These are phyloP conservation scores for Metschnikowia kunwiensis DNA, from an alignment of 805 yeast genomes.

Conservation along the genomic window DNA sequence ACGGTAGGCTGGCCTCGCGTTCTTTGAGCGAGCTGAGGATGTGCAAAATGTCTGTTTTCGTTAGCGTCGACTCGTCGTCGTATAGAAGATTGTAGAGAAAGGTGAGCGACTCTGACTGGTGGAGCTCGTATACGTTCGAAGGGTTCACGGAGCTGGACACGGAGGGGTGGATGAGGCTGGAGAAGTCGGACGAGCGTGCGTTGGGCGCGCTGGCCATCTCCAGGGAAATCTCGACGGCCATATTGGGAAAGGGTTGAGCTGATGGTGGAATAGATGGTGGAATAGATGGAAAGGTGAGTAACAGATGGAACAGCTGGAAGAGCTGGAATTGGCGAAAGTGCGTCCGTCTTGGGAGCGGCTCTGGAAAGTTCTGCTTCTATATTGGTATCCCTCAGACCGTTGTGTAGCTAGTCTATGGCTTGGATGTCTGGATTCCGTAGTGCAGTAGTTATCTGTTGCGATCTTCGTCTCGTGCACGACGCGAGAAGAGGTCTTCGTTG, in stretches of 20 bases:
- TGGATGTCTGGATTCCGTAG: no score
- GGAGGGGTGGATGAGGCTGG: constrained; percentile 6
- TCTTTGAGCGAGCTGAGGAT: constrained; percentile 35
- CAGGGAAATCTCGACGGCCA: constrained; percentile 18
- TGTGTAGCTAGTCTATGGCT: no score
- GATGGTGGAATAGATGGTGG: background rate
- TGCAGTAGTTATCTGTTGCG: no score
- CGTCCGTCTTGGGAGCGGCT: no score
- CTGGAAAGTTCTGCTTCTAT: no score
- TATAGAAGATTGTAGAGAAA: constrained; percentile 39
- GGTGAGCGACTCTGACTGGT: constrained; percentile 40
- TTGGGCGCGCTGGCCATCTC: constrained; percentile 13
- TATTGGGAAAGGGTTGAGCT: background rate
- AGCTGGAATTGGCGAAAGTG: no score
- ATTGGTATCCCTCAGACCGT: no score
- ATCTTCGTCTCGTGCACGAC: no score
- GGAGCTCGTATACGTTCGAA: constrained; percentile 36
- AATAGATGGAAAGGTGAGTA: no score
- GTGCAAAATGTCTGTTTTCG: constrained; percentile 35
- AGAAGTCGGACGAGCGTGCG: constrained; percentile 4
- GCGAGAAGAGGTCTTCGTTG: no score
- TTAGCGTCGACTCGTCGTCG: constrained; percentile 32
- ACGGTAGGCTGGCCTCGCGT: constrained; percentile 36
- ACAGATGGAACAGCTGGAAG: no score
- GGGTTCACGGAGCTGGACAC: constrained; percentile 9